Percentiles rank a stretch among this genome's conserved stretches.
Evolutionary conservation across 108 stramenopile species (phyloP).

Genomic region (Tribonema minus): DNA sequence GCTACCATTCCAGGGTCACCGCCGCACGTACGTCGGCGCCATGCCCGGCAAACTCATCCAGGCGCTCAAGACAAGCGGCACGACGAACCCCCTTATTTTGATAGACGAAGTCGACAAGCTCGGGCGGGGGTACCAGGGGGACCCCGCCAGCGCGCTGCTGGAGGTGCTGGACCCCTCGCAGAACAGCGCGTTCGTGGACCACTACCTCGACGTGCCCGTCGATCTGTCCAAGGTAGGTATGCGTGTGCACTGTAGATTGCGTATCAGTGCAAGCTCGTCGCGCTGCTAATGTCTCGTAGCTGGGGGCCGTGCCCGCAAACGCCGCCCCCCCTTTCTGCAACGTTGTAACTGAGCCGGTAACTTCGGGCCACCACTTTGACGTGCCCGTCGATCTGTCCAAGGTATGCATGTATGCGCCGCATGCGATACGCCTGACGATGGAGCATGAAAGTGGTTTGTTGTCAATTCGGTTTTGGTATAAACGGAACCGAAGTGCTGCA

Average conservation of each 20-base stretch:
- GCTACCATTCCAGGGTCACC: slow-evolving; percentile 84
- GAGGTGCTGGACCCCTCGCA: slow-evolving; percentile 87
- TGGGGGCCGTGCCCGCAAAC: too few species aligned
- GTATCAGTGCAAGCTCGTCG: too few species aligned
- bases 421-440: too few species aligned
- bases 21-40: slow-evolving; percentile 94
- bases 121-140: slow-evolving; percentile 78
- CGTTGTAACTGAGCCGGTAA: too few species aligned
- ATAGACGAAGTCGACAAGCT: slow-evolving; percentile 99
- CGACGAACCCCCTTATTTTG: slow-evolving; percentile 82
- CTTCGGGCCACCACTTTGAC: slow-evolving; percentile 96
- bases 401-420: background rate
- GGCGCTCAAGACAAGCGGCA: slow-evolving; percentile 77
- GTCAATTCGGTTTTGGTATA: too few species aligned
- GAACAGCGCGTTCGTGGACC: slow-evolving; percentile 83
- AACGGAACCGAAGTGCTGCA: too few species aligned
- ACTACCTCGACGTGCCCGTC: slow-evolving; percentile 95
- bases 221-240: slow-evolving; percentile 75
- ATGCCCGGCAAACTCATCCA: slow-evolving; percentile 93
- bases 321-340: too few species aligned
- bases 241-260: too few species aligned
- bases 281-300: too few species aligned
- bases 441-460: too few species aligned
- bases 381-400: slow-evolving; percentile 93
- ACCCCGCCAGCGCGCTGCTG: slow-evolving; percentile 87